phyloP scores from a whole-genome alignment of 108 stramenopile genomes.

The Phaeodactylum tricornutum region DNA sequence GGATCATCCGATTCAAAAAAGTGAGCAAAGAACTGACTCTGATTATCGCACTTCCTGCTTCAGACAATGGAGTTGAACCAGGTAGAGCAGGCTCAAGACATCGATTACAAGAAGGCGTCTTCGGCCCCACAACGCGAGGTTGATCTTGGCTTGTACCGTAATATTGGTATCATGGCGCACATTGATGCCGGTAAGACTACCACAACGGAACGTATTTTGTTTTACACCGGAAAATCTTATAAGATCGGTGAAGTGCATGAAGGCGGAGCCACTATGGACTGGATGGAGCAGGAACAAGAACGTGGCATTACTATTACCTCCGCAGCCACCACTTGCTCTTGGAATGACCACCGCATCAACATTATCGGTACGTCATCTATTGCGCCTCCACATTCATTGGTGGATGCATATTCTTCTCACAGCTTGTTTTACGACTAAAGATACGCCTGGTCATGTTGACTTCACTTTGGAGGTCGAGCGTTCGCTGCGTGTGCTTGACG shows the following conservation, averaged over 20 bases:
- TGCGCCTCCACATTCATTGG: conserved; percentile 14
- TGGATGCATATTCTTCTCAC: too few relatives aligned
- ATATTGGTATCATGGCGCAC: conserved; percentile 99
- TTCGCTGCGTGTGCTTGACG: conserved; percentile 96
- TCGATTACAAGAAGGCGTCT: conserved; percentile 57
- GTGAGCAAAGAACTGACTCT: too few relatives aligned
- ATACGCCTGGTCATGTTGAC: conserved; percentile 51
- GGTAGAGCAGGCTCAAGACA: conserved; percentile 32
- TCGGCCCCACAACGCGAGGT: conserved; percentile 66
- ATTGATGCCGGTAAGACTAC: conserved; percentile 99
- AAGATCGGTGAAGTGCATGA: conserved; percentile 98
- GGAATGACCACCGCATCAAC: conserved; percentile 94
- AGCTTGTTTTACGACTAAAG: neutral
- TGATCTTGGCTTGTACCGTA: conserved; percentile 83
- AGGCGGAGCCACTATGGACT: conserved; percentile 99
- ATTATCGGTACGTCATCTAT: conserved; percentile 99
- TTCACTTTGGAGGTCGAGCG: conserved; percentile 88
- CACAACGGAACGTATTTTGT: conserved; percentile 98
- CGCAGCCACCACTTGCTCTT: conserved; percentile 94
- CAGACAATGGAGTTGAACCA: too few relatives aligned
- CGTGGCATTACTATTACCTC: conserved; percentile 99
- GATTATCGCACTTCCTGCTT: too few relatives aligned
- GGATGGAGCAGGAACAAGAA: conserved; percentile 99
- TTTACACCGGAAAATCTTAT: conserved; percentile 95
- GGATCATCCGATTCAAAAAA: too few relatives aligned